These are phyloP conservation scores for Fusarium floridanum DNA, from an alignment of 2,329 filamentous ascomycete genomes.

Conservation along the genomic window DNA sequence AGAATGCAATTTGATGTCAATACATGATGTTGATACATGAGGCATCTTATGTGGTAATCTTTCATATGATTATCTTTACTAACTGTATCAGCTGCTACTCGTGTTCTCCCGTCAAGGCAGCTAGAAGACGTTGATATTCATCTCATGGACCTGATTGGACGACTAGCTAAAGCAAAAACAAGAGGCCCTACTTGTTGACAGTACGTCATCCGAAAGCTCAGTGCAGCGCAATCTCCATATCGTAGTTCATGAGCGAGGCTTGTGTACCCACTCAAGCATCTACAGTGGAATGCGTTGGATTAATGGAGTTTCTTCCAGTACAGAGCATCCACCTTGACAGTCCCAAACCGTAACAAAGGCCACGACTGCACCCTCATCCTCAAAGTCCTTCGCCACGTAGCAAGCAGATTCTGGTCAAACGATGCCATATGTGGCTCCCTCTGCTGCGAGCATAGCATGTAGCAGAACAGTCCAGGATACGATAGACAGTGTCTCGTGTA, in stretches of 20 bases:
- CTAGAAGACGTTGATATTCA: no score
- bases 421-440: background rate
- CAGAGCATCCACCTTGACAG: conserved; percentile 41
- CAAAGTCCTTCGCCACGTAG: background rate
- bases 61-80: no score
- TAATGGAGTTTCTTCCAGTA: conserved; percentile 36
- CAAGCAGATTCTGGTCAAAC: background rate
- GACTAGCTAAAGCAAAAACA: no score
- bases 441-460: background rate
- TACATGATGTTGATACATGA: no score
- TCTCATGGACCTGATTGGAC: no score
- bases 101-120: no score
- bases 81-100: no score
- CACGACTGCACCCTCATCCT: conserved; percentile 36
- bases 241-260: background rate
- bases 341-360: conserved; percentile 37
- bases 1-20: no score
- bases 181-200: no score
- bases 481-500: background rate
- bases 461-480: background rate
- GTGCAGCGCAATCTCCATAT: background rate
- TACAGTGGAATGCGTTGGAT: background rate
- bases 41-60: no score
- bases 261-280: background rate
- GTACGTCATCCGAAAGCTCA: no score